Evolutionary conservation across 352 stramenopile species (phyloP), one percentile per base, ranked within the genome.

Genomic region (Globisporangium takayamanum): DNA sequence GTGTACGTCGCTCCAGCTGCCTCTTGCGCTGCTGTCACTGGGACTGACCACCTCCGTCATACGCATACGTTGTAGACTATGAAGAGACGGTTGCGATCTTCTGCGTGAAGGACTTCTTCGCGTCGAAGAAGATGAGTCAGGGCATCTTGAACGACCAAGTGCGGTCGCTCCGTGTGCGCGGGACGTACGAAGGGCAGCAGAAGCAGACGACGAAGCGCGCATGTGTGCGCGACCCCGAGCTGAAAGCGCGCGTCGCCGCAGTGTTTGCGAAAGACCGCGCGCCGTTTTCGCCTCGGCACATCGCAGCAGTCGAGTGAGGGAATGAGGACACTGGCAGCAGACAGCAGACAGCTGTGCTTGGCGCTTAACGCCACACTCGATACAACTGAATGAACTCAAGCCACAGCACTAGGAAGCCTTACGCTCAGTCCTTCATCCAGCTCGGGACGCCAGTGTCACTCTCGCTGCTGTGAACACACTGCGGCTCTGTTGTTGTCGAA

Each of bases 1-100:
- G 44, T 92, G 82, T 92, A 77, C 30, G 81, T 69, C 5, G 22
- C 42, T 20, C 22, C 22, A 22, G 22, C 22, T 22, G 22, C 22
- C 22, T 22, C 22, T 22, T 22, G 22, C 0, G 22, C 22, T 22
- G 22, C 22, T 22, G 22, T 22, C 22, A 22, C 22, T 22, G 22
- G 22, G 22, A 22, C 22, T 41, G 37, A 47, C 30, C 33, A 39
- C 1, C 33, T 56, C 7, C 7, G 2, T 41, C 20, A 11, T 49
- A 16, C 37, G 7, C 20, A 20, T 42, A 49, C 5, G 6, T 7
- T 25, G 49, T 36, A 92, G 83, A 90, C 55, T 90, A 90, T 42
- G 74, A 75, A 20, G 83, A 92, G 62, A 92, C 83, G 0, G 80
- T 92, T 39, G 86, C 78, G 44, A 68, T 92, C 41, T 92, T 92